phyloP scores from a whole-genome alignment of 495 filamentous ascomycete species.

The Lichenothelia convexa region DNA sequence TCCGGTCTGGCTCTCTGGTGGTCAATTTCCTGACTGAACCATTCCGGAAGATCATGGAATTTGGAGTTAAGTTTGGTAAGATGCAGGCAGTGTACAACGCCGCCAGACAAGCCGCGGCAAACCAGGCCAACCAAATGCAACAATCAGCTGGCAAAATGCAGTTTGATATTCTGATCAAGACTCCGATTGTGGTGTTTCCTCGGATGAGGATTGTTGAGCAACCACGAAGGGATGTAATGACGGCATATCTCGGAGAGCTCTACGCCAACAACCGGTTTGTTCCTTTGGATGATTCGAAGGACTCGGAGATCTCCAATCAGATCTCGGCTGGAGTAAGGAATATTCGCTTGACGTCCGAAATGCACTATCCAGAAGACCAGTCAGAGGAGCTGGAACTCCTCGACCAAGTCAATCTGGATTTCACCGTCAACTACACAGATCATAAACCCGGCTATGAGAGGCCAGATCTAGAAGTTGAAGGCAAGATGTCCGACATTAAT shows the following conservation, averaged over 20 bases:
- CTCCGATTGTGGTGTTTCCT: conserved; percentile 90
- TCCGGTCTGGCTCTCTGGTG: conserved; percentile 85
- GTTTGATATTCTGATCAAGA: conserved; percentile 83
- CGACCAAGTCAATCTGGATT: conserved; percentile 85
- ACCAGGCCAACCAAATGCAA: conserved; percentile 81
- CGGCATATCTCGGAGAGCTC: conserved; percentile 88
- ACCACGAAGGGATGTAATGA: conserved; percentile 60
- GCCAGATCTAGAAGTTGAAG: conserved; percentile 81
- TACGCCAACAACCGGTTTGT: conserved; percentile 88
- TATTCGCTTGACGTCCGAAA: conserved; percentile 72
- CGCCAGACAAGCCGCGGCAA: conserved; percentile 83
- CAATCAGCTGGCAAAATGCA: conserved; percentile 76
- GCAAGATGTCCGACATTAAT: conserved; percentile 81
- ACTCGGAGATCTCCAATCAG: conserved; percentile 65
- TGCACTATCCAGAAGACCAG: conserved; percentile 55
- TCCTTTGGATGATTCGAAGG: conserved; percentile 51
- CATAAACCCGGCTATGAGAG: conserved; percentile 59
- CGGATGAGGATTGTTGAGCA: conserved; percentile 41
- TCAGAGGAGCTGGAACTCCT: conserved; percentile 87
- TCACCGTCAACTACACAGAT: conserved; percentile 77
- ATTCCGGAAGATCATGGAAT: conserved; percentile 95
- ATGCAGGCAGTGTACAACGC: conserved; percentile 99
- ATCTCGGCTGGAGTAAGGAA: conserved; percentile 82
- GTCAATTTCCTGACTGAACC: conserved; percentile 93
- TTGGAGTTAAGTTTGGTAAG: conserved; percentile 93